Conservation (phyloP, 1,284 basidiomycete genomes). For the Puccinia hordei region DNA sequence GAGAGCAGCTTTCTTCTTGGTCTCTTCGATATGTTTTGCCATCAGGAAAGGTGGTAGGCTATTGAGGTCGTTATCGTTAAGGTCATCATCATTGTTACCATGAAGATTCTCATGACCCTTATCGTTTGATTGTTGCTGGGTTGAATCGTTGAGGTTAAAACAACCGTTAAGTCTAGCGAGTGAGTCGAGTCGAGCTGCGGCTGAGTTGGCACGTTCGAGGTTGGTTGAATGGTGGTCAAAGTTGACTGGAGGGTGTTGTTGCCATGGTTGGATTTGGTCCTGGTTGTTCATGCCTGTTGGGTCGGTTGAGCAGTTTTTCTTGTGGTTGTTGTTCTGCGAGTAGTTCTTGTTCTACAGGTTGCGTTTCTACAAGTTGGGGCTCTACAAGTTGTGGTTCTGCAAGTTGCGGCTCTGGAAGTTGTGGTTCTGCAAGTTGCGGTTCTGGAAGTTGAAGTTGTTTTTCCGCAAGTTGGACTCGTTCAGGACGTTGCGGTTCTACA, state of each 20-base stretch:
- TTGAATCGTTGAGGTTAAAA: neutral
- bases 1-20: constrained; percentile 16
- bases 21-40: constrained; percentile 42
- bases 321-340: neutral
- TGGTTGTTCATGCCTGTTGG: neutral
- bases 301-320: neutral
- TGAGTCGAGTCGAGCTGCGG: constrained; percentile 40
- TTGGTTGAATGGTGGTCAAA: constrained; percentile 6
- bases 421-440: too few relatives aligned
- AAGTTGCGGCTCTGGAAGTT: too few relatives aligned
- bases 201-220: constrained; percentile 46
- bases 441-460: too few relatives aligned
- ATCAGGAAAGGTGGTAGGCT: constrained; percentile 35
- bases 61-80: too few relatives aligned
- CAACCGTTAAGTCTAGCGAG: constrained; percentile 43
- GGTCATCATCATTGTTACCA: too few relatives aligned
- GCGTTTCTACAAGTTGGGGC: neutral
- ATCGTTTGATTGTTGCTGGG: neutral
- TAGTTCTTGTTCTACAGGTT: neutral
- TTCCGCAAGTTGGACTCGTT: too few relatives aligned
- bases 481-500: neutral
- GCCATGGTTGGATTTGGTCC: constrained; percentile 29
- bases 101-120: too few relatives aligned
- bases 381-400: neutral
- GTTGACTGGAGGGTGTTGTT: constrained; percentile 11